Evolutionary conservation across 148 eudicot genomes (phyloP).

Genomic region (Gaultheria prostrata): DNA sequence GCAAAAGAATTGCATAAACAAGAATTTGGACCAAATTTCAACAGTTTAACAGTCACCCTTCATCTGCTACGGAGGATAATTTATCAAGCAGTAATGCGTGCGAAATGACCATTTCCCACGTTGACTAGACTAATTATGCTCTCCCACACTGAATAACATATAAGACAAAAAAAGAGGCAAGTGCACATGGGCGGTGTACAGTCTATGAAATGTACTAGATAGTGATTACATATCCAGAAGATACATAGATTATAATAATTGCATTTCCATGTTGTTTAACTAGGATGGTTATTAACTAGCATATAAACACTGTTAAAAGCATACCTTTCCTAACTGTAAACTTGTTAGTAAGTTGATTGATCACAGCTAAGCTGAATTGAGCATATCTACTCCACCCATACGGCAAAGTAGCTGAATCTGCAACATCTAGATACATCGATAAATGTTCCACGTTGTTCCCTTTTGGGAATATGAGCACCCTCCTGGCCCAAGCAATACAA

Average conservation of each 20-base stretch:
- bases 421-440: slow-evolving; percentile 96
- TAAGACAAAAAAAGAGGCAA: background rate
- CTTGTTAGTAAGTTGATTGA: slow-evolving; percentile 68
- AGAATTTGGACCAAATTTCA: slow-evolving; percentile 1
- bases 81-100: background rate
- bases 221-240: background rate
- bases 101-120: background rate
- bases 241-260: background rate
- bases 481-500: slow-evolving; percentile 47
- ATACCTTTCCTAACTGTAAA: slow-evolving; percentile 72
- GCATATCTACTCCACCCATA: slow-evolving; percentile 98
- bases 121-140: background rate
- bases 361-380: slow-evolving; percentile 76
- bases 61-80: background rate
- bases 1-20: background rate
- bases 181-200: background rate
- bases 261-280: background rate
- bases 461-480: slow-evolving; percentile 85
- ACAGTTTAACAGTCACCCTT: background rate
- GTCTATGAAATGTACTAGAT: background rate
- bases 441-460: slow-evolving; percentile 87
- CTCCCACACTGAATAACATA: background rate
- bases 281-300: background rate
- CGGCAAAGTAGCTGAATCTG: slow-evolving; percentile 71
- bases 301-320: background rate